A percentile compares a stretch with the other conserved stretches of the same genome.
Conservation (phyloP, 208 protist genomes). For the Leptomonas pyrrhocoris region DNA sequence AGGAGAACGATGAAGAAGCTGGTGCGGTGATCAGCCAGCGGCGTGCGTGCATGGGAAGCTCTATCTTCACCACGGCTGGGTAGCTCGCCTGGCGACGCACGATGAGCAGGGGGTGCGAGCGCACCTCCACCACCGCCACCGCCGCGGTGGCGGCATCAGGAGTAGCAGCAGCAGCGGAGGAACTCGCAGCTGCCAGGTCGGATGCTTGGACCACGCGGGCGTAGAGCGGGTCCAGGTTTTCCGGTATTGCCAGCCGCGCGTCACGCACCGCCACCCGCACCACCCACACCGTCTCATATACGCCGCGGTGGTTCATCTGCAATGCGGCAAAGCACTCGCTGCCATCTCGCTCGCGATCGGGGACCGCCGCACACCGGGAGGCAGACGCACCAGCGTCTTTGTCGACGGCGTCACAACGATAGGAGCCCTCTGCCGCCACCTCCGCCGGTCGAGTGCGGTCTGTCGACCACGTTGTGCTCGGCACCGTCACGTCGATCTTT, state of each 20-base stretch:
- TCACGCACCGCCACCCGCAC: conserved; percentile 45
- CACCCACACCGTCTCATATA: conserved; percentile 66
- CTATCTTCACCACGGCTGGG: conserved; percentile 41
- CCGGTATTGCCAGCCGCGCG: conserved; percentile 22
- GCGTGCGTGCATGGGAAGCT: conserved; percentile 77
- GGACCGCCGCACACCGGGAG: conserved; percentile 11
- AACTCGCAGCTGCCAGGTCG: background rate
- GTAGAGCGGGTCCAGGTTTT: conserved; percentile 57
- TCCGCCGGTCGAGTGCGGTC: conserved; percentile 20
- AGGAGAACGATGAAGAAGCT: background rate
- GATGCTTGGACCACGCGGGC: conserved; percentile 26
- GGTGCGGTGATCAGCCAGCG: conserved; percentile 57
- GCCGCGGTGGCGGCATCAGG: background rate
- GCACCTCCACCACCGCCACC: conserved; percentile 42
- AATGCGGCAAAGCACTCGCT: conserved; percentile 48
- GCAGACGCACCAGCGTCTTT: background rate
- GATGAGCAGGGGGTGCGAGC: conserved; percentile 55
- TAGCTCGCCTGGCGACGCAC: conserved; percentile 66
- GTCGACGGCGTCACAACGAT: conserved; percentile 25
- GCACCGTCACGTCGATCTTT: conserved; percentile 46
- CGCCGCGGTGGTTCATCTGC: conserved; percentile 45
- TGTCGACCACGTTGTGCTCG: conserved; percentile 40
- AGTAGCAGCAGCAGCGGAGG: too few relatives aligned
- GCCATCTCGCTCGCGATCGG: conserved; percentile 17
- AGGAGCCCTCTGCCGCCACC: conserved; percentile 44